Percentiles rank a stretch among this genome's conserved stretches.
phyloP scores from a whole-genome alignment of 2,329 filamentous ascomycete genomes.

The Metarhizium guizhouense region DNA sequence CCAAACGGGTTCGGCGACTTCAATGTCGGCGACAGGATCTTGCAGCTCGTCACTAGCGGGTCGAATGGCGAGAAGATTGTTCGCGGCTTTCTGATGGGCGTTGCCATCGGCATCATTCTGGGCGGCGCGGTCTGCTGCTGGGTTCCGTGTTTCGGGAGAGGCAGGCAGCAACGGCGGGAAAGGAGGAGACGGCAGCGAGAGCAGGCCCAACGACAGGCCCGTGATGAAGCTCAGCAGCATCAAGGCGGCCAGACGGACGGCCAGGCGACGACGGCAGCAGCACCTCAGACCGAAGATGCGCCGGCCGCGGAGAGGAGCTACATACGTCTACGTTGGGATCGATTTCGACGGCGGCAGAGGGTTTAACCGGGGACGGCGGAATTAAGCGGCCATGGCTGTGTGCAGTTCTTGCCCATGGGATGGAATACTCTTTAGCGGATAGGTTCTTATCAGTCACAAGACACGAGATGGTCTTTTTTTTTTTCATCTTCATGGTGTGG shows the following conservation, averaged over 20 bases:
- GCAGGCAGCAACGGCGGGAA: slow-evolving; percentile 6
- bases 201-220: not conserved
- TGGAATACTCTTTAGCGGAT: no score
- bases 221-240: not conserved
- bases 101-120: slow-evolving; percentile 22
- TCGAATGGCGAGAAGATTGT: slow-evolving; percentile 23
- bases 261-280: not conserved
- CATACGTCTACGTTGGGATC: not conserved
- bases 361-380: no score
- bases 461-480: no score
- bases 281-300: not conserved
- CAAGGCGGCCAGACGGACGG: not conserved
- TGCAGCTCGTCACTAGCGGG: slow-evolving; percentile 19
- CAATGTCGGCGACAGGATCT: slow-evolving; percentile 18
- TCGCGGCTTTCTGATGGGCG: slow-evolving; percentile 24
- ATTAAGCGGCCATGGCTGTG: no score
- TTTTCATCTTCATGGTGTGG: not conserved
- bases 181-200: not conserved
- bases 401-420: no score
- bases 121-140: slow-evolving; percentile 24
- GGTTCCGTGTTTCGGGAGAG: slow-evolving; percentile 21
- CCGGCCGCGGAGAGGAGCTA: not conserved
- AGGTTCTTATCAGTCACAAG: no score
- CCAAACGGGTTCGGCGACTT: slow-evolving; percentile 12
- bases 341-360: not conserved